Evolutionary conservation across 148 eudicot genomes (phyloP).

Genomic region (Tetragonia tetragonoides): DNA sequence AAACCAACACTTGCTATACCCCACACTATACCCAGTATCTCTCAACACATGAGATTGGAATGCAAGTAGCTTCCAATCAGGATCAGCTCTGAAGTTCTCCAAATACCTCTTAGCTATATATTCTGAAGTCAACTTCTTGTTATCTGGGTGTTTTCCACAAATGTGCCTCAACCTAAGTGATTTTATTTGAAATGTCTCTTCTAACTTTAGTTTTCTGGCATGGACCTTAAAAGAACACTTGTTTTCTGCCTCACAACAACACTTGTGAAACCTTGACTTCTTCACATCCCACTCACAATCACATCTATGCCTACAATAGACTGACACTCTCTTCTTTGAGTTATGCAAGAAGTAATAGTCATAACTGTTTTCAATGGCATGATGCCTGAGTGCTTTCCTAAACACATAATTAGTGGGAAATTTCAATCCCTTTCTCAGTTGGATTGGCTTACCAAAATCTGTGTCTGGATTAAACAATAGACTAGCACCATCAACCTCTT

Average conservation of each 20-base stretch:
- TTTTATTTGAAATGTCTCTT: background rate
- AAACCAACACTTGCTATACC: background rate
- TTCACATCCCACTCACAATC: background rate
- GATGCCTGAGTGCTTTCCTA: background rate
- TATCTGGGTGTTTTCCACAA: background rate
- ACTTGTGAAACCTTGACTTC: background rate
- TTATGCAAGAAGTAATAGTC: conserved; percentile 4
- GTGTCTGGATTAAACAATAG: background rate
- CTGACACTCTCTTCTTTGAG: background rate
- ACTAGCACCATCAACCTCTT: background rate
- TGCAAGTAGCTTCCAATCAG: background rate
- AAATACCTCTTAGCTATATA: background rate
- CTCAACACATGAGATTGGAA: background rate
- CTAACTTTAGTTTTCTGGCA: background rate
- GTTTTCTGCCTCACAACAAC: background rate
- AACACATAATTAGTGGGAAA: background rate
- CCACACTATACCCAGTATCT: background rate
- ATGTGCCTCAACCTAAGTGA: background rate
- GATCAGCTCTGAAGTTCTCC: background rate
- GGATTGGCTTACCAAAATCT: background rate
- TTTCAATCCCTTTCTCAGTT: background rate
- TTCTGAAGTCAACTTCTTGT: background rate
- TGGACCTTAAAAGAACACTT: background rate
- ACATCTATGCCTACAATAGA: background rate
- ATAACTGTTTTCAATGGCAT: background rate